Base-by-base conservation (phyloP, 352 stramenopile genomes). In the Phytophthora vignae region DNA sequence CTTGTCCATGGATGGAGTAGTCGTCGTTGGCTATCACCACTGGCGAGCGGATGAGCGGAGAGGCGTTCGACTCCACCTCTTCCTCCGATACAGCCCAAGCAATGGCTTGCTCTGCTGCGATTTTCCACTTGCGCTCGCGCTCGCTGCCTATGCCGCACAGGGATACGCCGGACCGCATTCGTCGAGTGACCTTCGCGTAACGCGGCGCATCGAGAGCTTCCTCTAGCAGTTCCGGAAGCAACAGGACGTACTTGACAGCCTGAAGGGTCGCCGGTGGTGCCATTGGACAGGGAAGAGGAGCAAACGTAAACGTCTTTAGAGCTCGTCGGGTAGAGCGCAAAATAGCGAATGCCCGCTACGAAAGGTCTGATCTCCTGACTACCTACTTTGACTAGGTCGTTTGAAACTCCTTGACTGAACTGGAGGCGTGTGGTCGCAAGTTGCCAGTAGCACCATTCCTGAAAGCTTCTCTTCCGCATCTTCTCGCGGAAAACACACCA, bases 41-140 rank as follows among this genome's bases (percentile, higher is more conserved):
- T n/a, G 49, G 49, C 17, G 49, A 8, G 25, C 22, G 49, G 17
- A 55, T 55, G 49, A 55, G 49, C 11, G 49, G 49, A 10, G 25
- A 31, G 9, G 21, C 9, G 21, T 36, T 33, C 49, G 22, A 36
- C 49, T 17, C 49, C 49, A 55, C 49, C 38, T 55, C 49, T 31
- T 29, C 19, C 21, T 31, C 49, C 14, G 21, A 55, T 17, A 38
- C 49, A 5, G 49, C 49, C 49, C 49, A 55, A 3, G 49, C 49
- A 11, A 55, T 8, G 14, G 40, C 14, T 14, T 48, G 40, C 14
- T 55, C 49, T 17, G 17, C 36, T 9, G 49, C 33, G 49, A 55
- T 55, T 55, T 33, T 55, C 49, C 21, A 55, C 49, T 55, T 55
- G 49, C 49, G 49, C 49, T 55, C 49, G 49, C 19, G 48, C 48